These are phyloP conservation scores for Colletotrichum eleusines DNA, from an alignment of 2,329 filamentous ascomycete genomes.

Conservation along the genomic window DNA sequence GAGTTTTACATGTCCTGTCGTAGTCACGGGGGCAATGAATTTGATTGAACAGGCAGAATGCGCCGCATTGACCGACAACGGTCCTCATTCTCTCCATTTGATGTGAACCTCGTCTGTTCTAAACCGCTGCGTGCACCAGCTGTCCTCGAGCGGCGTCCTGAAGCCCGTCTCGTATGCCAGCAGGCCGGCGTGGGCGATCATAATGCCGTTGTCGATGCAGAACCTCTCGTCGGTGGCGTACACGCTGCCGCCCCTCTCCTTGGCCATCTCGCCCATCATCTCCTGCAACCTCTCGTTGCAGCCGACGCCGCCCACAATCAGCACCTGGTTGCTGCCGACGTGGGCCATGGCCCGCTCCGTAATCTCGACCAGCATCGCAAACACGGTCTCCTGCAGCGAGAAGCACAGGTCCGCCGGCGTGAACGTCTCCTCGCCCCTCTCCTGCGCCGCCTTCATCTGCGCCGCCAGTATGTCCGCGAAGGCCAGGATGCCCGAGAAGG, in stretches of 20 bases:
- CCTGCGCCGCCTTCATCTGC: slow-evolving; percentile 66
- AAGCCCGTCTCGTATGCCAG: slow-evolving; percentile 87
- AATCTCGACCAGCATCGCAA: slow-evolving; percentile 97
- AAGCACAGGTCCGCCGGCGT: slow-evolving; percentile 92
- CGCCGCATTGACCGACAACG: slow-evolving; percentile 12
- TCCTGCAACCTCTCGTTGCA: slow-evolving; percentile 95
- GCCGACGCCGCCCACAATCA: slow-evolving; percentile 95
- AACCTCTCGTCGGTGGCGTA: slow-evolving; percentile 97
- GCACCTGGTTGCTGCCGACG: slow-evolving; percentile 88
- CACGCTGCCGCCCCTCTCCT: slow-evolving; percentile 87
- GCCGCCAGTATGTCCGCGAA: slow-evolving; percentile 83
- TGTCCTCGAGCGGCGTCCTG: slow-evolving; percentile 80
- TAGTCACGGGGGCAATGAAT: slow-evolving; percentile 5
- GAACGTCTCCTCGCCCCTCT: slow-evolving; percentile 67
- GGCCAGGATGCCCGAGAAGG: slow-evolving; percentile 92
- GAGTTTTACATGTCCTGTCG: not conserved
- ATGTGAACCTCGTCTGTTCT: slow-evolving; percentile 86
- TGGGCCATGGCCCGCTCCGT: slow-evolving; percentile 99
- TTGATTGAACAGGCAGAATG: slow-evolving; percentile 24
- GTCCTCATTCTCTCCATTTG: slow-evolving; percentile 76
- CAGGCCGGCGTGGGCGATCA: slow-evolving; percentile 97
- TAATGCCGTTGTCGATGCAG: slow-evolving; percentile 99
- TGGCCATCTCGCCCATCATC: slow-evolving; percentile 98
- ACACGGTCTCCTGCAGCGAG: slow-evolving; percentile 94
- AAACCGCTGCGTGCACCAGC: slow-evolving; percentile 86